phyloP scores from a whole-genome alignment of 78 protist genomes.

The Dictyostelium intermedium region DNA sequence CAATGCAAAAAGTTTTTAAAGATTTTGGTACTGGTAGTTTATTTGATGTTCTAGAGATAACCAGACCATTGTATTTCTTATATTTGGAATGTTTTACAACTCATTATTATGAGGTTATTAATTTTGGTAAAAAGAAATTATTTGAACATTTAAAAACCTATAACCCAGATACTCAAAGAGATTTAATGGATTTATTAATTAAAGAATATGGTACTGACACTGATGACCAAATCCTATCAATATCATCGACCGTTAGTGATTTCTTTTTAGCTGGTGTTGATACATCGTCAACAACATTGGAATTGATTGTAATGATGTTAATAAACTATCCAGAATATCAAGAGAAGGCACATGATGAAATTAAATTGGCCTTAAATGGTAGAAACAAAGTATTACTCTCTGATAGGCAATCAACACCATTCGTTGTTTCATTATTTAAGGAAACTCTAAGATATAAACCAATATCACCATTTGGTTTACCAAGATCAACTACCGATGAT shows the following conservation, averaged over 20 bases:
- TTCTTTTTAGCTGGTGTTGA: slow-evolving; percentile 27
- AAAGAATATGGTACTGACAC: neutral
- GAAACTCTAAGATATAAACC: neutral
- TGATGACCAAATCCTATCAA: neutral
- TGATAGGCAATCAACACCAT: slow-evolving; percentile 15
- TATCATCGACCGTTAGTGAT: neutral
- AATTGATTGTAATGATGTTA: neutral
- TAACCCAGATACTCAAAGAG: neutral
- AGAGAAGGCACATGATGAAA: slow-evolving; percentile 25
- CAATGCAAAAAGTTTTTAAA: neutral
- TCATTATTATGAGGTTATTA: neutral
- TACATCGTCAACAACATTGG: neutral
- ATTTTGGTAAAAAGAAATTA: neutral
- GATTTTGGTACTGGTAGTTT: neutral
- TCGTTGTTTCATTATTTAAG: neutral
- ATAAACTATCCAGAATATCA: slow-evolving; percentile 26
- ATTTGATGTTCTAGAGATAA: neutral
- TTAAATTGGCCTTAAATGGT: neutral
- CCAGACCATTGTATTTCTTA: neutral
- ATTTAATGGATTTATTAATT: slow-evolving; percentile 1
- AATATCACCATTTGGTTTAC: neutral
- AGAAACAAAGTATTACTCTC: neutral
- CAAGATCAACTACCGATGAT: neutral
- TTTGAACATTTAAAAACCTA: neutral
- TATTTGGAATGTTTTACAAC: neutral